Evolutionary conservation across 768 basidiomycete species (phyloP), one percentile per base, ranked within the genome.

Genomic region (Suillus occidentalis): DNA sequence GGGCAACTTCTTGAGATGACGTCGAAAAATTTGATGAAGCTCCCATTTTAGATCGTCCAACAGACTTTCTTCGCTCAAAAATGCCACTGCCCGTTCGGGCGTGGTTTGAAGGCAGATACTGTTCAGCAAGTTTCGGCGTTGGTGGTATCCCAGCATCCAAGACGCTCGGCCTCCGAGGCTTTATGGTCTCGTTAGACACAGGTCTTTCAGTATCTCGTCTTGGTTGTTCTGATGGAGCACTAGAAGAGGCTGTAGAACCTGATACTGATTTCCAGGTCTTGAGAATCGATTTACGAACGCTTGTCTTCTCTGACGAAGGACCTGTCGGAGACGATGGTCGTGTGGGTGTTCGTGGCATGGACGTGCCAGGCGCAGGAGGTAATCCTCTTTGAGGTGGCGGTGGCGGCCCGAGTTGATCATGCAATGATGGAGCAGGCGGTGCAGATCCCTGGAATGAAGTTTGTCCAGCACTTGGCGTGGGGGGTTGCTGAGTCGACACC

Each of bases 241-340:
- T 77, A 28, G 77, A 68, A 66, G 47, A 74, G 65, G 70, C 63
- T 59, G 71, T 47, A 36, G 72, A 71, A 6, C 77, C 76, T 12
- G 83, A 77, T 7, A 81, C 76, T 16, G 84, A 81, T 72, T 86
- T 88, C 84, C 84, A 85, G 12, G 81, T 79, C 73, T 91, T 90
- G 68, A 91, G 74, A 65, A 92, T 91, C 13, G 90, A 92, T 78
- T 90, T 91, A 50, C 87, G 85, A 58, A 79, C 79, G 31, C 75
- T 79, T 10, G 75, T 71, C 69, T 81, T 85, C 67, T 85, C 82
- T 68, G 77, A 77, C 36, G 81, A 80, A 58, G 79, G 78, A n/a
- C 75, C 69, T 39, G 71, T 47, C 34, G 43, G 39, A 69, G 72
- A 42, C 16, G 59, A 65, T 65, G 13, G 65, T 34, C 36, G 53